phyloP scores from a whole-genome alignment of 495 filamentous ascomycete genomes.

The Haplographium delicatum region DNA sequence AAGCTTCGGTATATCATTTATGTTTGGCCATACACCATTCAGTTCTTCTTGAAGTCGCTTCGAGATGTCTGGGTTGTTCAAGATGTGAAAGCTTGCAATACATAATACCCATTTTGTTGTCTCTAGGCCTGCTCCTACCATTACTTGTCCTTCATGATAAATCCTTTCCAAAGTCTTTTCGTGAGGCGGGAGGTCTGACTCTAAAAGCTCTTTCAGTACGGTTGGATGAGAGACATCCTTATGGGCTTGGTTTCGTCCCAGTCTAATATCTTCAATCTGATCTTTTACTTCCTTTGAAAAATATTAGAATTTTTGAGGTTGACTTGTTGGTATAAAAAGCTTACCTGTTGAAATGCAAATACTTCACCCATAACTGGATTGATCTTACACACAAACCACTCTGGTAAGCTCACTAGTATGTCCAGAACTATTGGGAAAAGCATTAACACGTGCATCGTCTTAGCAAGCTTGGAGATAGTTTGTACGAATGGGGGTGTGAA shows the following conservation, averaged over 20 bases:
- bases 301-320: background rate
- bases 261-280: slow-evolving; percentile 8
- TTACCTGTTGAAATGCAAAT: slow-evolving; percentile 6
- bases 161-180: slow-evolving; percentile 29
- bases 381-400: background rate
- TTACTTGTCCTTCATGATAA: slow-evolving; percentile 27
- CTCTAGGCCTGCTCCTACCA: slow-evolving; percentile 29
- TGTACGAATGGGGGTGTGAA: background rate
- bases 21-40: slow-evolving; percentile 11
- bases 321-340: background rate
- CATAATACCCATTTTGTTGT: slow-evolving; percentile 24
- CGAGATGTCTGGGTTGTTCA: slow-evolving; percentile 24
- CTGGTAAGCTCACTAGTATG: background rate
- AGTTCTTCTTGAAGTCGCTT: slow-evolving; percentile 28
- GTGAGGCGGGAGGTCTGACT: slow-evolving; percentile 5
- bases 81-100: slow-evolving; percentile 30
- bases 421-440: slow-evolving; percentile 1
- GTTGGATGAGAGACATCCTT: slow-evolving; percentile 10
- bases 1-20: slow-evolving; percentile 26
- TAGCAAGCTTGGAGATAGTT: background rate
- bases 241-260: background rate
- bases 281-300: slow-evolving; percentile 7
- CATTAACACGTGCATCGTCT: background rate
- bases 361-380: background rate
- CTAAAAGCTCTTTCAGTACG: slow-evolving; percentile 11